phyloP scores from a whole-genome alignment of 257 asterid species.

The Galeopsis tetrahit region DNA sequence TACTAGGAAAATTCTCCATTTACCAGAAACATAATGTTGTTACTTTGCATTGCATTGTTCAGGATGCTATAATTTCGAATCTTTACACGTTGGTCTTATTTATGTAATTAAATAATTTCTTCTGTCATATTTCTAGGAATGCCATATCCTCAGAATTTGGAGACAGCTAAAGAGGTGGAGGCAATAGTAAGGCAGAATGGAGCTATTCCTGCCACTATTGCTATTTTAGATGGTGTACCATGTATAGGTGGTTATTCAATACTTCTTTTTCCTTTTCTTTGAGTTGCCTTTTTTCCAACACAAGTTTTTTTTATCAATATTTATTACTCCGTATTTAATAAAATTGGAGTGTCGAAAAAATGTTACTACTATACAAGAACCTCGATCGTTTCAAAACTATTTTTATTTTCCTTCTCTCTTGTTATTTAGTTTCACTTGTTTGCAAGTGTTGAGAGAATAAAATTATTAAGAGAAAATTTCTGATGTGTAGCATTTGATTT shows the following conservation, averaged over 20 bases:
- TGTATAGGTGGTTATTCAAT: constrained; percentile 59
- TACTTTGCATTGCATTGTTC: neutral
- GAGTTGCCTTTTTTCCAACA: constrained; percentile 12
- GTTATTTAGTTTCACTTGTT: constrained; percentile 9
- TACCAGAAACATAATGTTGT: neutral
- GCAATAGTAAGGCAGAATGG: constrained; percentile 73
- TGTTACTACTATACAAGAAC: constrained; percentile 1
- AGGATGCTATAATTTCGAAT: neutral
- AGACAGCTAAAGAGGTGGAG: constrained; percentile 87
- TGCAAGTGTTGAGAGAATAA: constrained; percentile 19
- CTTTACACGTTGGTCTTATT: constrained; percentile 1
- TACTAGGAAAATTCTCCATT: neutral
- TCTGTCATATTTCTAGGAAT: constrained; percentile 56
- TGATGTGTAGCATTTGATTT: constrained; percentile 23
- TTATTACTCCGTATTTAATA: neutral
- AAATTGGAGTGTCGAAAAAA: neutral
- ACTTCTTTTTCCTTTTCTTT: constrained; percentile 28
- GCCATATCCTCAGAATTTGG: constrained; percentile 95
- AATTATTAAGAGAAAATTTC: neutral
- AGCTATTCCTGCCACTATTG: constrained; percentile 92
- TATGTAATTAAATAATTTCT: constrained; percentile 3
- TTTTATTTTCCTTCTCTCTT: neutral
- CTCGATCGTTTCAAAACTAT: constrained; percentile 2
- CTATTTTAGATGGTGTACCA: constrained; percentile 87
- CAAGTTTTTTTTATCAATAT: constrained; percentile 21